phyloP scores from a whole-genome alignment of 2,329 filamentous ascomycete genomes.

The Botrytis porri region DNA sequence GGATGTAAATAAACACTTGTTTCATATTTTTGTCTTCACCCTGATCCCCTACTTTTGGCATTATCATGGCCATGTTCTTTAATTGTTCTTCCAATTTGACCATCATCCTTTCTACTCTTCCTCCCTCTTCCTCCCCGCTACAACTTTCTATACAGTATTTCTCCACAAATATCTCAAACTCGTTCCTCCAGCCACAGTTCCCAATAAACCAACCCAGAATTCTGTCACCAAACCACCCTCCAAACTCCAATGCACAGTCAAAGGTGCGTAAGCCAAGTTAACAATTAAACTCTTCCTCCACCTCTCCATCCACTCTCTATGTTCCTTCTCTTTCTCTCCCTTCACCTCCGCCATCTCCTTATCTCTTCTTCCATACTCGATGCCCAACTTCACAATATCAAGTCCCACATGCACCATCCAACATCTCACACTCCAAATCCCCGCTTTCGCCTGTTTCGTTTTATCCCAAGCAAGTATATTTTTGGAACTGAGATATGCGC shows the following conservation, averaged over 20 bases:
- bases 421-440: conserved; percentile 71
- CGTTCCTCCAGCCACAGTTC: conserved; percentile 48
- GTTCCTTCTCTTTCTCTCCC: conserved; percentile 37
- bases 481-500: conserved; percentile 71
- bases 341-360: conserved; percentile 34
- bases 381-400: conserved; percentile 64
- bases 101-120: neutral
- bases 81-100: neutral
- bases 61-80: neutral
- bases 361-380: conserved; percentile 36
- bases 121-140: neutral
- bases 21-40: neutral
- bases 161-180: conserved; percentile 46
- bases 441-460: conserved; percentile 58
- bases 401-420: conserved; percentile 77
- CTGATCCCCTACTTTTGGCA: no score
- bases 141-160: conserved; percentile 25
- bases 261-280: conserved; percentile 74
- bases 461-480: conserved; percentile 61
- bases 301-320: conserved; percentile 35
- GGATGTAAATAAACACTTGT: neutral
- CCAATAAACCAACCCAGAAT: conserved; percentile 55
- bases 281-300: conserved; percentile 67
- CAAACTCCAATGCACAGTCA: conserved; percentile 81
- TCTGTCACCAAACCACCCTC: conserved; percentile 62